Evolutionary conservation across 768 basidiomycete genomes (phyloP).

Genomic region (Hericium erinaceus): DNA sequence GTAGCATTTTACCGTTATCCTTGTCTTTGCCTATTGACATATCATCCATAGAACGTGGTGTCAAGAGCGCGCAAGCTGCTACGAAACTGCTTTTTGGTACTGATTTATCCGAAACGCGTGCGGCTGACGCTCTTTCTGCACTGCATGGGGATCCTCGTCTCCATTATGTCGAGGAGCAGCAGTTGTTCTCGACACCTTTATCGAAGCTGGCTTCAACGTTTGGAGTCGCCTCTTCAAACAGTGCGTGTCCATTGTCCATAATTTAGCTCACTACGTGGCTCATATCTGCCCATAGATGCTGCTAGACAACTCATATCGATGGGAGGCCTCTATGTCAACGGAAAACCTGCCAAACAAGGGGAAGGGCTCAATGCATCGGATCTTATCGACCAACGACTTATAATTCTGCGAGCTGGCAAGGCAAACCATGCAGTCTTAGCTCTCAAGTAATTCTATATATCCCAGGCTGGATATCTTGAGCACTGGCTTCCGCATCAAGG

Average conservation of each 20-base stretch:
- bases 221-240: conserved; percentile 49
- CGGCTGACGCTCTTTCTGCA: conserved; percentile 49
- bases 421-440: conserved; percentile 12
- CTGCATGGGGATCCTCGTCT: conserved; percentile 62
- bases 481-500: no score
- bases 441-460: background rate
- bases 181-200: conserved; percentile 46
- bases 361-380: conserved; percentile 3
- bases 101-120: conserved; percentile 31
- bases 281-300: conserved; percentile 5
- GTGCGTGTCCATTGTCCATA: background rate
- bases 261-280: background rate
- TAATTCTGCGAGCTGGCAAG: conserved; percentile 14
- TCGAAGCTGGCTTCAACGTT: conserved; percentile 52
- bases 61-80: conserved; percentile 33
- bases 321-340: conserved; percentile 14
- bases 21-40: background rate
- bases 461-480: no score
- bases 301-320: conserved; percentile 9
- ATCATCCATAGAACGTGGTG: conserved; percentile 25
- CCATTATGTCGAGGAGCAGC: conserved; percentile 33
- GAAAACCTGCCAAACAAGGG: conserved; percentile 2
- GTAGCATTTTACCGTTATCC: conserved; percentile 20
- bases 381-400: conserved; percentile 10
- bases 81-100: conserved; percentile 37